Evolutionary conservation across 73 alveolate genomes (phyloP), one percentile per base, ranked within the genome.

Genomic region (Breviolum minutum): DNA sequence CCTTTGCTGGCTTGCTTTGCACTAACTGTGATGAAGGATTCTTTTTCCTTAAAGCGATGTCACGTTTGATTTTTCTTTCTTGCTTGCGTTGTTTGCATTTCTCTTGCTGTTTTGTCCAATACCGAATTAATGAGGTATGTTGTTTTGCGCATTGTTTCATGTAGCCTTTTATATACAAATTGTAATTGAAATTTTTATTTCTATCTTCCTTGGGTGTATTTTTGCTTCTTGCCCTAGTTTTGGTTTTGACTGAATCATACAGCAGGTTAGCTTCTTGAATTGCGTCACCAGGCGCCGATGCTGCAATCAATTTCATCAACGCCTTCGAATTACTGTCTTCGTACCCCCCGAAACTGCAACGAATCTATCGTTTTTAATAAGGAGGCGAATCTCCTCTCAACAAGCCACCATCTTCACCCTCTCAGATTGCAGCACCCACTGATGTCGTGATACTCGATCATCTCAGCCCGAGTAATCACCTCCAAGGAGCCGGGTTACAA

Each of bases 361-460:
- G 99, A 71, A 99, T 99, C 89, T 94, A 89, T 99, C 99, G 99
- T 99, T 99, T 99, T 63, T 99, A 99, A 87, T 95, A 99, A 99
- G 99, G 99, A n/a, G 99, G 54, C 54, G n/a, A n/a, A 40, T 40
- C 54, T 40, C 54, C 54, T 40, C 54, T 40, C 54, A 40, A 40
- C 54, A 40, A 40, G 90, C 99, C 99, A 99, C 40, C 54, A 24
- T 12, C 8, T 16, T 73, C 48, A 73, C 63, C 99, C 99, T 96
- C 99, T 99, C 64, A 99, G 99, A 70, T 99, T 99, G 91, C 99
- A 99, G 99, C 99, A 99, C 40, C 99, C 99, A 19, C 99, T 99
- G 82, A 99, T 99, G 95, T 99, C 99, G 96, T 99, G 99, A 99
- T 99, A 99, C 99, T 99, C 99, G 82, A 99, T 99, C 99, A 99